Conservation (phyloP, 805 yeast species). For the Metschnikowia anglica region DNA sequence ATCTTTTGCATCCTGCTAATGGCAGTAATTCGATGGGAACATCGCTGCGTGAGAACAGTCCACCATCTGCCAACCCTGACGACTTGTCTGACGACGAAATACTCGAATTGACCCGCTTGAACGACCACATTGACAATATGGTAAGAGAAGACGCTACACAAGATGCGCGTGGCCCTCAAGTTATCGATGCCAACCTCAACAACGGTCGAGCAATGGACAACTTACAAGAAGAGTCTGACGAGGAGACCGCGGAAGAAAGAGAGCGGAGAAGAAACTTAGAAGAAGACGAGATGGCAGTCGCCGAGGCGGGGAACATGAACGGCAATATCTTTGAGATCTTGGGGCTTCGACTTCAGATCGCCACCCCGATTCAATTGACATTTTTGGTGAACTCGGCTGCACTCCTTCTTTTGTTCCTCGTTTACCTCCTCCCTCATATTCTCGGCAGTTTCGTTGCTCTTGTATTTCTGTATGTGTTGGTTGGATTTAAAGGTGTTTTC, state of each 20-base stretch:
- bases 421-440: conserved; percentile 50
- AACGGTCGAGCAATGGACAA: conserved; percentile 3
- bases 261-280: conserved; percentile 15
- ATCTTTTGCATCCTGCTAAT: no score
- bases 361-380: conserved; percentile 38
- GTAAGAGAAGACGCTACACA: neutral
- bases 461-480: neutral
- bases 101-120: neutral
- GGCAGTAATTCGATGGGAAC: no score
- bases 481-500: conserved; percentile 7
- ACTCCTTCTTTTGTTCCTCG: conserved; percentile 37
- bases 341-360: conserved; percentile 35
- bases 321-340: conserved; percentile 35
- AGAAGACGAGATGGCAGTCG: conserved; percentile 19
- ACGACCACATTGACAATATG: neutral
- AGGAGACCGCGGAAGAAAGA: conserved; percentile 19
- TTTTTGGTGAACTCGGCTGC: conserved; percentile 32
- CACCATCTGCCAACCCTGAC: no score
- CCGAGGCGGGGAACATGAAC: conserved; percentile 17
- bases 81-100: no score
- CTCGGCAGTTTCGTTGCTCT: conserved; percentile 35
- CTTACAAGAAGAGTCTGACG: conserved; percentile 8
- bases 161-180: no score
- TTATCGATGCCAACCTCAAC: neutral
- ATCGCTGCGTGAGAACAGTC: no score